A percentile compares a stretch with the other conserved stretches of the same genome.
These are phyloP conservation scores for Capsella rubella DNA, from an alignment of 441 rosid genomes.

Conservation along the genomic window DNA sequence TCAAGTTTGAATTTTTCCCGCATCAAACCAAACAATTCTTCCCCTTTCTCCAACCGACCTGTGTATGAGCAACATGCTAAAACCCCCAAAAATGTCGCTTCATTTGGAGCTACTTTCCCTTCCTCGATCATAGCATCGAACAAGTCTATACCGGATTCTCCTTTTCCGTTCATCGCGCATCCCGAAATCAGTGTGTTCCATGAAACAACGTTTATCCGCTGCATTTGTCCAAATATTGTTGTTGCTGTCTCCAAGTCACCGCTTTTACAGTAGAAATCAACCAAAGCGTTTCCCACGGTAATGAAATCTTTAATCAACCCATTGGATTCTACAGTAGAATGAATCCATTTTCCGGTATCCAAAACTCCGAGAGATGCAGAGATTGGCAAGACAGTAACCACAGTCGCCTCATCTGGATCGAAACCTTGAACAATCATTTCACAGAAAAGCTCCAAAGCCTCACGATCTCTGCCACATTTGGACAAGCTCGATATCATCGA, in stretches of 20 bases:
- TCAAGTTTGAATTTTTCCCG: conserved; percentile 47
- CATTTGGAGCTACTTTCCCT: conserved; percentile 59
- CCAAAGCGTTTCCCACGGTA: conserved; percentile 71
- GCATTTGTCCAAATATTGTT: conserved; percentile 55
- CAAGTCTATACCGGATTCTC: conserved; percentile 59
- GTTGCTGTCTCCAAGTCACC: conserved; percentile 67
- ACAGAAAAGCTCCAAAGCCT: conserved; percentile 66
- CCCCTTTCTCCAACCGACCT: conserved; percentile 61
- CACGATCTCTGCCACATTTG: conserved; percentile 60
- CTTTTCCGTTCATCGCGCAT: conserved; percentile 70
- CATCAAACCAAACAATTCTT: conserved; percentile 66
- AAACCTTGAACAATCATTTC: conserved; percentile 70
- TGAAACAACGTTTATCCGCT: conserved; percentile 59
- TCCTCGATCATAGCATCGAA: conserved; percentile 67
- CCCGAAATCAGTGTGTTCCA: conserved; percentile 83
- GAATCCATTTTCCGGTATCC: conserved; percentile 61
- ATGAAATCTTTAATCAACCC: conserved; percentile 49
- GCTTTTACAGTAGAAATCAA: conserved; percentile 72
- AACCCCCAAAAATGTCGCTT: conserved; percentile 61
- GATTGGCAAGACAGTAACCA: conserved; percentile 71
- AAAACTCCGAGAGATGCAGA: conserved; percentile 67
- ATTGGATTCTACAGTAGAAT: conserved; percentile 60
- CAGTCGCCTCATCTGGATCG: conserved; percentile 73
- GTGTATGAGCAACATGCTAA: conserved; percentile 80
- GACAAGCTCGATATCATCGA: conserved; percentile 73